A percentile compares a stretch with the other conserved stretches of the same genome.
Conservation (phyloP, 768 basidiomycete species). For the Boletus rufocinnamomeus region DNA sequence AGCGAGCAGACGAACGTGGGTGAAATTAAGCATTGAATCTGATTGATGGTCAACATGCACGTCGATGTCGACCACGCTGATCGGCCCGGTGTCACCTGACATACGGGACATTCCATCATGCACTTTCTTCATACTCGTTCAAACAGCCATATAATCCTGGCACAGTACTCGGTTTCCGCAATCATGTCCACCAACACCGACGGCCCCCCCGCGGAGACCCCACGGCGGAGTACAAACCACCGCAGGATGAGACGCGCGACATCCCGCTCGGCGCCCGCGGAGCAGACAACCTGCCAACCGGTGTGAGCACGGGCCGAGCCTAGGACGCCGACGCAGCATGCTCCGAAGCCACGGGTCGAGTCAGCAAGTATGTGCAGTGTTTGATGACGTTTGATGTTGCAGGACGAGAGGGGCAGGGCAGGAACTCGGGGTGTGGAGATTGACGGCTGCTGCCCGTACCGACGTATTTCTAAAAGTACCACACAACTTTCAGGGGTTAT, state of each 20-base stretch:
- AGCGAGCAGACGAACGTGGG: neutral
- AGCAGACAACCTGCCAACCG: neutral
- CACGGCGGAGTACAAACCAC: neutral
- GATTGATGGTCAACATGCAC: neutral
- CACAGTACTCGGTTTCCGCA: neutral
- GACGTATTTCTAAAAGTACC: too few species aligned
- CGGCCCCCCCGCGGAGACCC: too few species aligned
- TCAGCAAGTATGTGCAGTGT: neutral
- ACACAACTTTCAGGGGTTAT: too few species aligned
- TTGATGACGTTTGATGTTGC: neutral
- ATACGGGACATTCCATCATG: too few species aligned
- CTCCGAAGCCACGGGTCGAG: neutral
- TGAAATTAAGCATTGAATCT: neutral
- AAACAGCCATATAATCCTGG: too few species aligned
- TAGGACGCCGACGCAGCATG: neutral
- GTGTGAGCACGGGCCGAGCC: neutral
- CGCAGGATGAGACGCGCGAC: neutral
- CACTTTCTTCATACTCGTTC: too few species aligned
- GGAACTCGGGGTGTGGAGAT: slow-evolving; percentile 27
- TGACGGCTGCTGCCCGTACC: too few species aligned
- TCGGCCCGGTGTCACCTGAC: too few species aligned
- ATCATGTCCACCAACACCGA: neutral
- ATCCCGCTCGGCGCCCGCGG: neutral
- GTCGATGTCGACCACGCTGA: too few species aligned
- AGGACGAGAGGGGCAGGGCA: slow-evolving; percentile 18